Evolutionary conservation across 1,139 yeast genomes (phyloP), one percentile per base, ranked within the genome.

Genomic region (Pichia sp.): DNA sequence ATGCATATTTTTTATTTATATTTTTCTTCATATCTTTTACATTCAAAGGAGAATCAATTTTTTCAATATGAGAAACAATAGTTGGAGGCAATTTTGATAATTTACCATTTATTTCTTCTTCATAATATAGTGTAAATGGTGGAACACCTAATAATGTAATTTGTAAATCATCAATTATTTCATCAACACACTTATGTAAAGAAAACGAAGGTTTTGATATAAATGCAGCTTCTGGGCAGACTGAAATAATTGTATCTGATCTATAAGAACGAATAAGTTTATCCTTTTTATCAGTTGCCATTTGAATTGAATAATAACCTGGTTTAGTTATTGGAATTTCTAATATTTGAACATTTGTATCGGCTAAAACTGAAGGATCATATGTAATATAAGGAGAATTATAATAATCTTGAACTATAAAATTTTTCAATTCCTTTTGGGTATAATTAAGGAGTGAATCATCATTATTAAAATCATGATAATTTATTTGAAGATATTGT

Each of bases 191-290:
- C 51, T 76, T 73, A 54, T 81, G 77, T 16, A 22, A 25, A 16
- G 16, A 61, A 22, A 32, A 55, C 7, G 62, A 58, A 8, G 43
- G 46, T n/a, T 47, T 43, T 1, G 39, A 41, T n/a, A 63, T 58
- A 49, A 80, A 73, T 33, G 66, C 61, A 0, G 87, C 94, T 22
- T 68, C 68, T 1, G 99, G 99, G 61, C 99, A 92, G 35, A 71
- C 63, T 1, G 95, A 79, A 12, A 92, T 73, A 30, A 82, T 59
- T 30, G 87, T 73, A 46, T 81, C 82, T 0, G 86, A 76, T 48
- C 76, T 79, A 51, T 73, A 76, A 2, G 82, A 71, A 51, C 87
- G 73, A 38, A 92, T 80, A 31, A 75, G 76, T 42, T 84, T 66
- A 30, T 77, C 75, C 33, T 84, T 79, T 4, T 72, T 65, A 56